Base-by-base conservation (phyloP, 768 basidiomycete species). In the Termitomyces sp. region DNA sequence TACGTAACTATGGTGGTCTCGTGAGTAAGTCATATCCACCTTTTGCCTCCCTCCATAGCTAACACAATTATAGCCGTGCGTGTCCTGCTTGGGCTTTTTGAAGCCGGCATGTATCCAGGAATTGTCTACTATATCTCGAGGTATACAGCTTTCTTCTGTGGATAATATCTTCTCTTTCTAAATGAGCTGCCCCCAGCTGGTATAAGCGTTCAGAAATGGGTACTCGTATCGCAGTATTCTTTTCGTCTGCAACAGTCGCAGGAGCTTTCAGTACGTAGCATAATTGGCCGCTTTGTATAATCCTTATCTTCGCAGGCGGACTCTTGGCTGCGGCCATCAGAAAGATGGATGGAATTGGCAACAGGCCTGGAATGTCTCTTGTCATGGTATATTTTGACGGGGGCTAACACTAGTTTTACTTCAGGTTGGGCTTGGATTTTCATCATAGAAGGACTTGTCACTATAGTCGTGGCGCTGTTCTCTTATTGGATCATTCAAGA, bases 161-260 rank as follows among this genome's bases (percentile, higher is more conserved):
- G n/a, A 52, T 16, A 33, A 20, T 13, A 22, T 52, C 46, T 15
- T 24, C 3, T 46, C 45, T 46, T 36, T 24, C 32, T 58, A 6
- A 9, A 18, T 15, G 9, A 33, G 15, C 18, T n/a, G 40, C 20
- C 4, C 20, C 50, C 58, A 89, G 88, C 66, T 94, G 92, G 90
- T 94, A 94, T 72, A 88, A 85, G 68, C 85, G 89, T 32, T 81
- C 84, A 12, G 92, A 94, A 67, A 80, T 90, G 66, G 90, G 89
- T 16, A 78, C 82, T 36, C 85, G 90, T 38, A 76, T 89, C 24
- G 89, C 91, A 0, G 61, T 88, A 16, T 94, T 94, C 76, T 92
- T 92, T 74, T 86, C 88, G 3, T 88, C 90, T 33, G 90, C 91
- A 1, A 92, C 91, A 0, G 79, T 89, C 33, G 85, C 91, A 5